Evolutionary conservation across 495 filamentous ascomycete species (phyloP).

Genomic region (Penicillium odoratum): DNA sequence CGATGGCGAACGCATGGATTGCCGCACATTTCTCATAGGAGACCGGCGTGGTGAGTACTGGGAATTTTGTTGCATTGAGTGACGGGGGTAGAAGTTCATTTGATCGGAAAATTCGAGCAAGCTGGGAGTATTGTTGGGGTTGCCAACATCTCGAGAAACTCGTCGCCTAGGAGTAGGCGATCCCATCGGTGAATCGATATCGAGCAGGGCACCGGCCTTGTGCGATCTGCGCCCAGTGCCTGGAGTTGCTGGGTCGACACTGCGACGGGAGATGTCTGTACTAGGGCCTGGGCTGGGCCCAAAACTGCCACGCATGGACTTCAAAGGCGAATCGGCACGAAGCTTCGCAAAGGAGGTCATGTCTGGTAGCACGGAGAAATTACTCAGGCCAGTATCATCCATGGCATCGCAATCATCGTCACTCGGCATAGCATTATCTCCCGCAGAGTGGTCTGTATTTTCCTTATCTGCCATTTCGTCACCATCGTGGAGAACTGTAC

Average conservation of each 20-base stretch:
- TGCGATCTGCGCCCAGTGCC: constrained; percentile 32
- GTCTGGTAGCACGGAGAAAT: constrained; percentile 84
- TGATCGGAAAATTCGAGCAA: constrained; percentile 89
- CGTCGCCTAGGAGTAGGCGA: constrained; percentile 61
- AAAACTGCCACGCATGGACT: constrained; percentile 38
- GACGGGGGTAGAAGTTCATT: constrained; percentile 54
- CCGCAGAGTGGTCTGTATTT: constrained; percentile 16
- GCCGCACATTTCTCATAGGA: constrained; percentile 33
- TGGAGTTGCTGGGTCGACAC: constrained; percentile 36
- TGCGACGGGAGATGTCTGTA: constrained; percentile 19
- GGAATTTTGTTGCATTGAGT: constrained; percentile 38
- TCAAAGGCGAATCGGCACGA: constrained; percentile 56
- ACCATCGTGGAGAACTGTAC: constrained; percentile 39
- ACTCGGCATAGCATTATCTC: neutral
- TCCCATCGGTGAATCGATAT: constrained; percentile 40
- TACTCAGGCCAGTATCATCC: constrained; percentile 83
- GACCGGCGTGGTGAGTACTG: constrained; percentile 45
- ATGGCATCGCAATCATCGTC: constrained; percentile 42
- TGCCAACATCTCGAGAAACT: constrained; percentile 57
- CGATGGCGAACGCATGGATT: constrained; percentile 38
- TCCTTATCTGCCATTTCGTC: constrained; percentile 22
- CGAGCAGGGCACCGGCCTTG: constrained; percentile 33
- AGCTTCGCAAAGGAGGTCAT: constrained; percentile 82
- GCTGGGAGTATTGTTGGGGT: constrained; percentile 38
- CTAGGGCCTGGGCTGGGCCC: constrained; percentile 25